Evolutionary conservation across 2,329 filamentous ascomycete genomes (phyloP).

Genomic region (Penicillium sp.): DNA sequence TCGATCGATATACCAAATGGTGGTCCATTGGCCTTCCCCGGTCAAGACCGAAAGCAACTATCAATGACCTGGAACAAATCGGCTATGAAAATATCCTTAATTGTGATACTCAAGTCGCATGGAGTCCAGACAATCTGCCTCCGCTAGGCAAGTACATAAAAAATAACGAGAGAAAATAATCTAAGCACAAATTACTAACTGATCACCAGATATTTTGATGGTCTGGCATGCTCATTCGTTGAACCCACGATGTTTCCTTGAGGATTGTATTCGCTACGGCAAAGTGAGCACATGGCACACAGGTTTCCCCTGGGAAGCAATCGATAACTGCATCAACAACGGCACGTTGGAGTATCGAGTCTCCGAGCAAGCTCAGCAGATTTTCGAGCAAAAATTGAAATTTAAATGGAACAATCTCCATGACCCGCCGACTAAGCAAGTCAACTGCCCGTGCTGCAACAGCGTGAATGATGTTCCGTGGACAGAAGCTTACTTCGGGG

Average conservation of each 20-base stretch:
- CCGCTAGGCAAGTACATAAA: conserved; percentile 20
- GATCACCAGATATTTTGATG: conserved; percentile 24
- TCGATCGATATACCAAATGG: conserved; percentile 65
- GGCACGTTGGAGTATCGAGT: conserved; percentile 18
- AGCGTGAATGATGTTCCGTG: conserved; percentile 51
- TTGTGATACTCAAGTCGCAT: conserved; percentile 12
- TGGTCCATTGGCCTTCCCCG: conserved; percentile 34
- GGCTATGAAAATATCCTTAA: conserved; percentile 15
- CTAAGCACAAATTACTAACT: background rate
- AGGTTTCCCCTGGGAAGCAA: conserved; percentile 21
- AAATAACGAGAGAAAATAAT: too few relatives aligned
- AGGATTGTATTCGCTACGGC: conserved; percentile 26
- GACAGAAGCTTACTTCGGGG: conserved; percentile 48
- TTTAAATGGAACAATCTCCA: conserved; percentile 59
- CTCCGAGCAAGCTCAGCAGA: conserved; percentile 11
- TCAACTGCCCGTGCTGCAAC: conserved; percentile 58
- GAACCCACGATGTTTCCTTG: conserved; percentile 23
- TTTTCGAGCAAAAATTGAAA: conserved; percentile 19
- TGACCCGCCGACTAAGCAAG: conserved; percentile 48
- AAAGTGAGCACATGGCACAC: conserved; percentile 24
- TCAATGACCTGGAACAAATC: conserved; percentile 6
- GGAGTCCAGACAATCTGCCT: conserved; percentile 18
- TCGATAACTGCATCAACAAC: conserved; percentile 20
- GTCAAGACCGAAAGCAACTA: conserved; percentile 13
- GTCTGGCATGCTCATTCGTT: conserved; percentile 27